Conservation (phyloP, 805 yeast species). For the Zygoascus biomembranicola region DNA sequence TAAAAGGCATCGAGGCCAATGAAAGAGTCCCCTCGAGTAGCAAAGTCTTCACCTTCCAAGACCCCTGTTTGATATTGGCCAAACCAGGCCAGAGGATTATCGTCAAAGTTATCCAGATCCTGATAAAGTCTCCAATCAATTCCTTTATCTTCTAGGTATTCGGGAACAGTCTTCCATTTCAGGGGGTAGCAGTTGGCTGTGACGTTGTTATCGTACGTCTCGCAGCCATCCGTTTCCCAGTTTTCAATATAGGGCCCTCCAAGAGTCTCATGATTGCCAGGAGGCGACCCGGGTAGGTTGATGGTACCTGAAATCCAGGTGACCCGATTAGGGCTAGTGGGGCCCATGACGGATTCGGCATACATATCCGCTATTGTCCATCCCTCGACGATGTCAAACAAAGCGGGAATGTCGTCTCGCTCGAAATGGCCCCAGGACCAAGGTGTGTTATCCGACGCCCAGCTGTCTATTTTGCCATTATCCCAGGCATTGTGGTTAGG, state of each 20-base stretch:
- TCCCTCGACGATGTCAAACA: conserved; percentile 20
- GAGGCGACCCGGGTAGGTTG: conserved; percentile 12
- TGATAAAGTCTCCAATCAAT: conserved; percentile 21
- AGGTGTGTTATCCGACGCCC: conserved; percentile 21
- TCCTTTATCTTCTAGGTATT: conserved; percentile 15
- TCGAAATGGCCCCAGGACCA: conserved; percentile 18
- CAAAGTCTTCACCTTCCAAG: conserved; percentile 7
- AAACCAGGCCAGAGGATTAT: conserved; percentile 18
- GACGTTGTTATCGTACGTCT: conserved; percentile 9
- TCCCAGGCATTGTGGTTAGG: conserved; percentile 21
- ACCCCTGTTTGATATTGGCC: conserved; percentile 13
- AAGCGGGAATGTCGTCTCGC: conserved; percentile 20
- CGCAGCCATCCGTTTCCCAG: conserved; percentile 17
- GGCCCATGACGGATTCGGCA: conserved; percentile 21
- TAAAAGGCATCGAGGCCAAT: conserved; percentile 16
- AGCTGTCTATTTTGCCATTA: conserved; percentile 17
- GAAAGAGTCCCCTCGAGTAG: conserved; percentile 14
- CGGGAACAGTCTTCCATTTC: conserved; percentile 20
- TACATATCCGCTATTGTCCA: conserved; percentile 25
- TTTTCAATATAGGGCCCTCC: conserved; percentile 22
- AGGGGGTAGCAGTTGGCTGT: conserved; percentile 18
- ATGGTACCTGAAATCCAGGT: conserved; percentile 21
- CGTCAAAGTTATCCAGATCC: conserved; percentile 19
- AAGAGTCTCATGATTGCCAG: conserved; percentile 11
- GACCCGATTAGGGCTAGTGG: conserved; percentile 22